A percentile compares a stretch with the other conserved stretches of the same genome.
Conservation (phyloP, 192 early-diverging fungal species). For the Entomortierella chlamydospora region DNA sequence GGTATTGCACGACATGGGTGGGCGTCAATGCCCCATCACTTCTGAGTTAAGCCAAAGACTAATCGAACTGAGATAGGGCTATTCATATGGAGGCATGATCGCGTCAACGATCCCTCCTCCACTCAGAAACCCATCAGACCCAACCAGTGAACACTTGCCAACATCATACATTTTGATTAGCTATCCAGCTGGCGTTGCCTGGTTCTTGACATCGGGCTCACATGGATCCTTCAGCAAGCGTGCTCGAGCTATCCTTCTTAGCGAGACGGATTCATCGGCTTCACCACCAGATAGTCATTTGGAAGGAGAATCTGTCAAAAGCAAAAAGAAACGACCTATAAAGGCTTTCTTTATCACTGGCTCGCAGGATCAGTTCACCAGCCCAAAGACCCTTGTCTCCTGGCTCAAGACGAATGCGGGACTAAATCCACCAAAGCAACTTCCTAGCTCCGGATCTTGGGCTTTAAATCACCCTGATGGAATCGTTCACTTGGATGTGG, state of each 20-base stretch:
- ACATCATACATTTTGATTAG: constrained; percentile 47
- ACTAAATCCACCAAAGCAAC: constrained; percentile 17
- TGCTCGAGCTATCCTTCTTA: constrained; percentile 23
- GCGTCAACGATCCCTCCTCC: constrained; percentile 50
- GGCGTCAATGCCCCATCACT: too few species aligned
- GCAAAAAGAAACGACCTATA: constrained; percentile 1
- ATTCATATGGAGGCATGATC: constrained; percentile 46
- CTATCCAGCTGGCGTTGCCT: constrained; percentile 49
- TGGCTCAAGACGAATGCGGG: constrained; percentile 47
- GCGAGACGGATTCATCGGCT: neutral
- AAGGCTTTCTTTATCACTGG: constrained; percentile 51
- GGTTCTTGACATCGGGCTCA: constrained; percentile 40
- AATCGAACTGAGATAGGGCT: constrained; percentile 19
- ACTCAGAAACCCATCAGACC: constrained; percentile 24
- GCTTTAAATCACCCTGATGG: constrained; percentile 33
- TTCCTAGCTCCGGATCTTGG: neutral
- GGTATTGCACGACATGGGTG: too few species aligned
- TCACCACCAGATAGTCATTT: neutral
- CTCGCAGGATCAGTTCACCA: constrained; percentile 44
- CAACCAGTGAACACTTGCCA: constrained; percentile 24
- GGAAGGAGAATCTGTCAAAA: neutral
- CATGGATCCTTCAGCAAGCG: constrained; percentile 32
- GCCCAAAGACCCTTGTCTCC: constrained; percentile 25
- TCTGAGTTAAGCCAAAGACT: neutral
- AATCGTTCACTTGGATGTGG: constrained; percentile 39